Evolutionary conservation across 345 rosid species (phyloP).

Genomic region (Physaria fendleri): DNA sequence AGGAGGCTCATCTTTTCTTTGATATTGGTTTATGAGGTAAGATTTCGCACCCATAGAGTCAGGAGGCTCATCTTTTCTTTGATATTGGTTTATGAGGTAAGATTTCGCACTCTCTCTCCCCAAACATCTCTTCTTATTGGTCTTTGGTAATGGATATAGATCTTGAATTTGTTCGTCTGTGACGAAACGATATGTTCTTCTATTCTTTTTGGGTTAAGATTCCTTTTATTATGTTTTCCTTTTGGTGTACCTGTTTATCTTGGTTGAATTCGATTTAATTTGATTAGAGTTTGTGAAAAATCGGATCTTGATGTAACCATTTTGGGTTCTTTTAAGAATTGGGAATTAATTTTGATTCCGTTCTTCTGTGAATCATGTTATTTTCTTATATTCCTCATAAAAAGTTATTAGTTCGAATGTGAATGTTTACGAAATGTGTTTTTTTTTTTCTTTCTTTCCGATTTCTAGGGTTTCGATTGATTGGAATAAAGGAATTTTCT

Average conservation of each 20-base stretch:
- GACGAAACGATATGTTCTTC: neutral
- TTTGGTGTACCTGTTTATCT: neutral
- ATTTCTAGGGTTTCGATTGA: neutral
- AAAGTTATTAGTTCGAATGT: neutral
- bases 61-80: constrained; percentile 24
- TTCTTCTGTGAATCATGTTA: neutral
- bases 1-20: constrained; percentile 24
- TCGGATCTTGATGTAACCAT: neutral
- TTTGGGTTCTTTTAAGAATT: neutral
- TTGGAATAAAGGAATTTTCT: neutral
- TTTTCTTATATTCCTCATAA: neutral
- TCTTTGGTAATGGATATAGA: neutral
- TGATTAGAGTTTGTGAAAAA: neutral
- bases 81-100: constrained; percentile 46
- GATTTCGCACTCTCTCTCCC: neutral
- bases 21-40: constrained; percentile 46
- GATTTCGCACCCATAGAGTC: neutral
- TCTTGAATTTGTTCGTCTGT: neutral
- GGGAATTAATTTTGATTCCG: neutral
- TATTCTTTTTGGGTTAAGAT: neutral
- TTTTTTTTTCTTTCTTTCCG: neutral
- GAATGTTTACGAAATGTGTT: neutral
- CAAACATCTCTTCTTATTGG: neutral
- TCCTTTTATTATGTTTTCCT: neutral
- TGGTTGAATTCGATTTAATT: neutral